These are phyloP conservation scores for Talaromyces adpressus DNA, from an alignment of 495 filamentous ascomycete species.

Conservation along the genomic window DNA sequence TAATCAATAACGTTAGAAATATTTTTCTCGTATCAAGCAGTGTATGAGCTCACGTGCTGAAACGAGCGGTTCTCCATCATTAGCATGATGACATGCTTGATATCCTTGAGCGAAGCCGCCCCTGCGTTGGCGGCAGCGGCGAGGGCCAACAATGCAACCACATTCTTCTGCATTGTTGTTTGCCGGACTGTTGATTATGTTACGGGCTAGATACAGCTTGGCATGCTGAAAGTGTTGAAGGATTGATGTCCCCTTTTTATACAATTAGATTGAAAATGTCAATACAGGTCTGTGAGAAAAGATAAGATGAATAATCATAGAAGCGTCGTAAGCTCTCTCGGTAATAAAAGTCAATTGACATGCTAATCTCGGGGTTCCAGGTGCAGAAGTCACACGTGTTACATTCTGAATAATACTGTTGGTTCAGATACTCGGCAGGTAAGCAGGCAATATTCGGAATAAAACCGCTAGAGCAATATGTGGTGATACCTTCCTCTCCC, in stretches of 20 bases:
- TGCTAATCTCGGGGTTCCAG: neutral
- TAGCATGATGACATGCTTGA: conserved; percentile 8
- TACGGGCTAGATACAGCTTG: neutral
- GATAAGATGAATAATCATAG: neutral
- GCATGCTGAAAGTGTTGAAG: neutral
- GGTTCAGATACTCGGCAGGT: neutral
- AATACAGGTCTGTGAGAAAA: neutral
- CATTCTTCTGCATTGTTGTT: neutral
- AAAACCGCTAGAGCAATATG: neutral
- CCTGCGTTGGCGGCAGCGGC: conserved; percentile 1
- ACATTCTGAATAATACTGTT: neutral
- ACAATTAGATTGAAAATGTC: neutral
- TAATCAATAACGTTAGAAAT: neutral
- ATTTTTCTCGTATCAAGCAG: neutral
- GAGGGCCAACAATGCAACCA: conserved; percentile 1
- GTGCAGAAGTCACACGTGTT: neutral
- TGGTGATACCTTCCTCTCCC: neutral
- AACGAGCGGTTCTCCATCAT: conserved; percentile 9
- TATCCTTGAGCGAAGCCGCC: conserved; percentile 1
- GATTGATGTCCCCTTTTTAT: neutral
- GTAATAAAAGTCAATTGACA: neutral
- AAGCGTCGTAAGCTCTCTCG: neutral
- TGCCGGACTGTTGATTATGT: neutral
- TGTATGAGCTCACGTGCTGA: conserved; percentile 1
- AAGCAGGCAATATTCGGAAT: neutral